phyloP scores from a whole-genome alignment of 2,329 filamentous ascomycete species.

The Venturia effusa region DNA sequence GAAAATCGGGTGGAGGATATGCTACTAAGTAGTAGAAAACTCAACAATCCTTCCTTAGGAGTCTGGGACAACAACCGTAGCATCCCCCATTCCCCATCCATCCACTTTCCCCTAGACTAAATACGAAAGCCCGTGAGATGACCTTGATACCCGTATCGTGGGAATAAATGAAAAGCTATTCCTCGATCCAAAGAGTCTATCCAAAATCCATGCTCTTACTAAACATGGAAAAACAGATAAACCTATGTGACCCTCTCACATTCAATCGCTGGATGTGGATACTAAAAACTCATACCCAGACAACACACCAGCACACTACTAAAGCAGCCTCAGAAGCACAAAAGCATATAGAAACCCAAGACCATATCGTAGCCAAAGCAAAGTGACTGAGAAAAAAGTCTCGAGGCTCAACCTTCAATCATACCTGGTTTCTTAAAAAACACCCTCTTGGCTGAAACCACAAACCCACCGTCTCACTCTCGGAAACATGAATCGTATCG shows the following conservation, averaged over 20 bases:
- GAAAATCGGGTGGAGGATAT: slow-evolving; percentile 29
- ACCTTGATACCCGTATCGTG: slow-evolving; percentile 42
- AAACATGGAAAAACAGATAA: not conserved
- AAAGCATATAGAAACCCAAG: not conserved
- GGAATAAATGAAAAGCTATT: slow-evolving; percentile 46
- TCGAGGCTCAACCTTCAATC: not conserved
- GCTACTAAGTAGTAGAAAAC: too few species aligned
- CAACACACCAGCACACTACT: not conserved
- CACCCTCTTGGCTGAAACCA: not conserved
- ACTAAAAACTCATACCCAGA: not conserved
- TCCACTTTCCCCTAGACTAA: slow-evolving; percentile 54
- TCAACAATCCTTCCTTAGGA: slow-evolving; percentile 39
- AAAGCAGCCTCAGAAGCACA: not conserved
- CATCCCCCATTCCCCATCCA: slow-evolving; percentile 42
- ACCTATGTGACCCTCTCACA: not conserved
- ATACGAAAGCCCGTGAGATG: slow-evolving; percentile 41
- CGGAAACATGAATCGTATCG: not conserved
- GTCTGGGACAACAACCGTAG: slow-evolving; percentile 57
- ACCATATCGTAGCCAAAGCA: not conserved
- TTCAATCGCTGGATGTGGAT: not conserved
- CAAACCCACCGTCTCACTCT: not conserved
- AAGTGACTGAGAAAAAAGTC: not conserved
- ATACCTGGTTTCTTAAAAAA: too few species aligned
- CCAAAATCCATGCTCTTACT: not conserved
- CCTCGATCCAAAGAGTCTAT: slow-evolving; percentile 38